phyloP scores from a whole-genome alignment of 441 rosid species.

The Croton laevigatus region DNA sequence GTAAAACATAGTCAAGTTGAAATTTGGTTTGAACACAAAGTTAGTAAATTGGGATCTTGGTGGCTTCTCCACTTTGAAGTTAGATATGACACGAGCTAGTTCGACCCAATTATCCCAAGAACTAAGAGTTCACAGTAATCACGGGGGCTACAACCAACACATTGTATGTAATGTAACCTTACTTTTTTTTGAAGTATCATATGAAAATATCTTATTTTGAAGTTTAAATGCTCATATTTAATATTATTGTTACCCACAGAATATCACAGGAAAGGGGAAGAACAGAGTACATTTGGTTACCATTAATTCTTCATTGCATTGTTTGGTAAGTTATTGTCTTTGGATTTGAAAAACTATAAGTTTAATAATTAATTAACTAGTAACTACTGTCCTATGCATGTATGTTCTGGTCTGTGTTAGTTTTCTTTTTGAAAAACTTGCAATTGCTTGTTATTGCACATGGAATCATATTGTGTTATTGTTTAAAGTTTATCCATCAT shows the following conservation, averaged over 20 bases:
- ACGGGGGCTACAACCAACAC: conserved; percentile 36
- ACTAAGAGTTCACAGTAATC: conserved; percentile 39
- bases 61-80: conserved; percentile 22
- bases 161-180: conserved; percentile 39
- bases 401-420: neutral
- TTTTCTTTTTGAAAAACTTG: too few relatives aligned
- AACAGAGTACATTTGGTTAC: conserved; percentile 37
- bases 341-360: conserved; percentile 15
- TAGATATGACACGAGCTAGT: conserved; percentile 48
- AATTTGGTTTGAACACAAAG: conserved; percentile 11
- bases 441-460: neutral
- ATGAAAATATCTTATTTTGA: neutral
- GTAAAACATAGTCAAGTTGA: neutral
- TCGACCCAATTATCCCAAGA: conserved; percentile 56
- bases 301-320: conserved; percentile 47
- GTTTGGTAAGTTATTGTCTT: conserved; percentile 44
- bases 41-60: conserved; percentile 22
- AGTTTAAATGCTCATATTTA: neutral
- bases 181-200: neutral
- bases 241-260: conserved; percentile 34
- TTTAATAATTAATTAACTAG: neutral
- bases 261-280: conserved; percentile 33
- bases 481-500: conserved; percentile 8
- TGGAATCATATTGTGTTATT: neutral
- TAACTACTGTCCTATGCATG: neutral